Evolutionary conservation across 1,284 basidiomycete genomes (phyloP), one percentile per base, ranked within the genome.

Genomic region (Ceraceosorus bombacis): DNA sequence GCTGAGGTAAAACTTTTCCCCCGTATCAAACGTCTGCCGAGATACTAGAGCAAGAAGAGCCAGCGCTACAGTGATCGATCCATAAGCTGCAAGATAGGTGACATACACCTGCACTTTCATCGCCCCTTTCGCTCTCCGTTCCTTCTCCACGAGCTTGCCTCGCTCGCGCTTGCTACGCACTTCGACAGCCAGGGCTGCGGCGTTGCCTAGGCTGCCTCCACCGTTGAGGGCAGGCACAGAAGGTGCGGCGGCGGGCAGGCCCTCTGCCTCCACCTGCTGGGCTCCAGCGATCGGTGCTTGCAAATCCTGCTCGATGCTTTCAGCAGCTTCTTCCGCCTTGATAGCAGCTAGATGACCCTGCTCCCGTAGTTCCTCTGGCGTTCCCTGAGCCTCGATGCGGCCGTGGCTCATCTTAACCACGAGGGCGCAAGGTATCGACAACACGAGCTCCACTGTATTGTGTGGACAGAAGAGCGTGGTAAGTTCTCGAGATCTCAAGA

Each of bases 401-500:
- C 60, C 57, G 1, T 27, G 58, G 1, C 77, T 39, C 75, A 78
- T 66, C 50, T 62, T 65, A 15, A 69, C 62, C 17, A 74, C 71
- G 38, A 10, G 43, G 10, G 43, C 43, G 43, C 60, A 58, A 1
- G 65, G 60, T 8, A 62, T 46, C 5, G 63, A 55, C 15, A 63
- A 54, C 5, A 73, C 55, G 39, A 13, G 82, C 79, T 36, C 86
- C 83, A 9, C 88, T 78, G 1, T 85, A 66, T n/a, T 86, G 86
- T 55, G 78, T 80, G 0, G 79, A 80, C 38, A 81, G 81, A 5
- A 88, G 80, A 0, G 86, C 85, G 58, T 82, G 80, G 15, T 86
- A 78, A 0, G 81, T 82, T 0, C 87, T 87, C 66, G 87, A 84
- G 0, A 83, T 83, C 58, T 87, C 85, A 57, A 88, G 84, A 8